Evolutionary conservation across 2,329 filamentous ascomycete genomes (phyloP).

Genomic region (Ampelomyces quisqualis): DNA sequence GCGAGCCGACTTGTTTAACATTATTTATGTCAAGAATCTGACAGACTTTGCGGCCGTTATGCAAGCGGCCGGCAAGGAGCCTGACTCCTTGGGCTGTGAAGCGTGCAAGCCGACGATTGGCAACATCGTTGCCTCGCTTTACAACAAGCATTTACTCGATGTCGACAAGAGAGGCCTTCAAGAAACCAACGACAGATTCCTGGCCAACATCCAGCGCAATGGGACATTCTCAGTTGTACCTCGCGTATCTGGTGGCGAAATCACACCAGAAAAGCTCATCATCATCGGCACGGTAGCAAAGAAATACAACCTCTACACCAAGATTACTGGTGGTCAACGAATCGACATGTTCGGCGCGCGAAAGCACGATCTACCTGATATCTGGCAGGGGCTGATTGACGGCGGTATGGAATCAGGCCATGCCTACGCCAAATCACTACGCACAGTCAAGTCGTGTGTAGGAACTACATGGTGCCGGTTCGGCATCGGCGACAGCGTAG

Average conservation of each 20-base stretch:
- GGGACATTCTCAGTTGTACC: constrained; percentile 89
- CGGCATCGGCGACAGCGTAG: constrained; percentile 85
- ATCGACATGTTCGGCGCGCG: constrained; percentile 92
- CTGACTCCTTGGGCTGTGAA: constrained; percentile 76
- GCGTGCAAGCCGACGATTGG: constrained; percentile 80
- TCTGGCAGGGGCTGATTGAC: constrained; percentile 78
- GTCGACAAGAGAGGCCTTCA: constrained; percentile 71
- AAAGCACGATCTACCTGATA: constrained; percentile 79
- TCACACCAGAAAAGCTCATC: constrained; percentile 82
- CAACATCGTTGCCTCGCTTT: constrained; percentile 78
- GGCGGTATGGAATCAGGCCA: constrained; percentile 90
- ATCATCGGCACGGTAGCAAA: constrained; percentile 81
- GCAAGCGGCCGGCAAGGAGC: constrained; percentile 71
- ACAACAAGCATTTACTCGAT: constrained; percentile 81
- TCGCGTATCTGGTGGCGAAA: constrained; percentile 79
- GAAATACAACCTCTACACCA: constrained; percentile 82
- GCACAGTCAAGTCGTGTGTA: constrained; percentile 90
- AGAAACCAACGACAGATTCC: constrained; percentile 85
- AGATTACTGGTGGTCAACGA: constrained; percentile 87
- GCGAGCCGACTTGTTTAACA: constrained; percentile 85
- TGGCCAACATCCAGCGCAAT: constrained; percentile 88
- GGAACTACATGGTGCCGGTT: constrained; percentile 90
- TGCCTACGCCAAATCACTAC: constrained; percentile 83
- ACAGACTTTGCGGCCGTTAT: constrained; percentile 74
- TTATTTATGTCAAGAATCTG: constrained; percentile 78